These are phyloP conservation scores for Penicillium coprophilum DNA, from an alignment of 495 filamentous ascomycete genomes.

Conservation along the genomic window DNA sequence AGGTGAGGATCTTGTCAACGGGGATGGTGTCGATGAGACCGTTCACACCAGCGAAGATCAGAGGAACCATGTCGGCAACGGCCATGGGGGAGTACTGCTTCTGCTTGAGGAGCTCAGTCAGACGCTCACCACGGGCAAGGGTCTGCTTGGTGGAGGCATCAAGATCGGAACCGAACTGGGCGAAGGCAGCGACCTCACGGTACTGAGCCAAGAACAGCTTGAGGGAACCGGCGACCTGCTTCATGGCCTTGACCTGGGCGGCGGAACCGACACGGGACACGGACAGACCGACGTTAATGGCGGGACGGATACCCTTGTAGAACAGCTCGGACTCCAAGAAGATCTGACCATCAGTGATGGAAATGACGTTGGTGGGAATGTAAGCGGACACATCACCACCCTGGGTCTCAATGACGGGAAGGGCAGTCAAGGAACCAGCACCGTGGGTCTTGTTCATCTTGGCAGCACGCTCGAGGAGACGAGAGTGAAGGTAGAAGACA, in stretches of 20 bases:
- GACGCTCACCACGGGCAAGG: conserved; percentile 95
- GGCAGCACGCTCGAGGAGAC: conserved; percentile 97
- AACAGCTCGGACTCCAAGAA: conserved; percentile 99
- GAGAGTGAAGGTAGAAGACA: conserved; percentile 99
- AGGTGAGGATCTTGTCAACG: conserved; percentile 80
- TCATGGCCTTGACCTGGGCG: conserved; percentile 99
- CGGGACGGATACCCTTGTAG: conserved; percentile 99
- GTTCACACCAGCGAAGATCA: conserved; percentile 99
- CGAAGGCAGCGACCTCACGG: conserved; percentile 99
- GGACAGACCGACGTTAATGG: conserved; percentile 99
- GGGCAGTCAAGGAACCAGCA: conserved; percentile 93
- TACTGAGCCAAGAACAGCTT: conserved; percentile 99
- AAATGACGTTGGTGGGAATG: conserved; percentile 99
- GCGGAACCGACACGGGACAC: conserved; percentile 99
- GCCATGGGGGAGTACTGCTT: conserved; percentile 99
- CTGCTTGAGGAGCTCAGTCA: conserved; percentile 99
- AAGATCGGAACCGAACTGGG: conserved; percentile 99
- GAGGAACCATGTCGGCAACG: conserved; percentile 98
- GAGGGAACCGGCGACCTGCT: conserved; percentile 98
- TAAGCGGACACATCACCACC: conserved; percentile 99
- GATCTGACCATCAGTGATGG: conserved; percentile 99
- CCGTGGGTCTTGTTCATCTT: conserved; percentile 98
- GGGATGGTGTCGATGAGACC: conserved; percentile 86
- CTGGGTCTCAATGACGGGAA: conserved; percentile 99
- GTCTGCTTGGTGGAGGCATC: conserved; percentile 99